Evolutionary conservation across 2,329 filamentous ascomycete genomes (phyloP).

Genomic region (Pseudogymnoascus verrucosus): DNA sequence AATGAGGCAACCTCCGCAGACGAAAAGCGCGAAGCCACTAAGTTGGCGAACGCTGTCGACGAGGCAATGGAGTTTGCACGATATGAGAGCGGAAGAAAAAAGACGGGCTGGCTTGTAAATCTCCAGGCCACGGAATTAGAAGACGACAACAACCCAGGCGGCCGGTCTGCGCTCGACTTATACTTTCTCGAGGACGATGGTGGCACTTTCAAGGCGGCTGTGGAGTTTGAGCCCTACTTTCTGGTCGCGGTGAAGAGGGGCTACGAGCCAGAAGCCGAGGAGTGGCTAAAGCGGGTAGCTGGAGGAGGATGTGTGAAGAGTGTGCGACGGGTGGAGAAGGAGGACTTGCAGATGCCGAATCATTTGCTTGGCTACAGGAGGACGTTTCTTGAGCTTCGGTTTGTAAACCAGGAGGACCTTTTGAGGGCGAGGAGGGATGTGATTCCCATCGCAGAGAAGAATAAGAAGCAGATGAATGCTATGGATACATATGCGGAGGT

Average conservation of each 20-base stretch:
- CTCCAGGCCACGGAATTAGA: conserved; percentile 83
- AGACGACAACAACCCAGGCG: conserved; percentile 74
- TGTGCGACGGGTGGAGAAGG: conserved; percentile 73
- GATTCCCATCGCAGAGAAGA: conserved; percentile 88
- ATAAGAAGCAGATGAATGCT: conserved; percentile 89
- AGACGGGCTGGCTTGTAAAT: conserved; percentile 89
- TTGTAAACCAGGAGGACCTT: conserved; percentile 80
- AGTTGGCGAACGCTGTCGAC: conserved; percentile 81
- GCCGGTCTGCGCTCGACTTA: conserved; percentile 85
- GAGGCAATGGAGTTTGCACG: conserved; percentile 90
- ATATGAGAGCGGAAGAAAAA: conserved; percentile 77
- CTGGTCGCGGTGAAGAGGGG: conserved; percentile 83
- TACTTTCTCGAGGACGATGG: conserved; percentile 89
- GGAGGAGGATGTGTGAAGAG: conserved; percentile 76
- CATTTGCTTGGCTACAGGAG: conserved; percentile 85
- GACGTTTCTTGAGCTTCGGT: conserved; percentile 79
- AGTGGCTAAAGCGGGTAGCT: conserved; percentile 76
- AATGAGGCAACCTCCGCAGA: conserved; percentile 84
- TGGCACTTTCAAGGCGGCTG: conserved; percentile 84
- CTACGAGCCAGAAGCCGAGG: conserved; percentile 86
- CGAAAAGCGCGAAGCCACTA: conserved; percentile 82
- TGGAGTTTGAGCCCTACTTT: conserved; percentile 97
- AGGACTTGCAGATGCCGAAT: conserved; percentile 91
- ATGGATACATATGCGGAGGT: conserved; percentile 99
- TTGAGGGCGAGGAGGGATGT: conserved; percentile 77